Conservation (phyloP, 1,284 basidiomycete genomes). For the Leccinum griseonigrum region DNA sequence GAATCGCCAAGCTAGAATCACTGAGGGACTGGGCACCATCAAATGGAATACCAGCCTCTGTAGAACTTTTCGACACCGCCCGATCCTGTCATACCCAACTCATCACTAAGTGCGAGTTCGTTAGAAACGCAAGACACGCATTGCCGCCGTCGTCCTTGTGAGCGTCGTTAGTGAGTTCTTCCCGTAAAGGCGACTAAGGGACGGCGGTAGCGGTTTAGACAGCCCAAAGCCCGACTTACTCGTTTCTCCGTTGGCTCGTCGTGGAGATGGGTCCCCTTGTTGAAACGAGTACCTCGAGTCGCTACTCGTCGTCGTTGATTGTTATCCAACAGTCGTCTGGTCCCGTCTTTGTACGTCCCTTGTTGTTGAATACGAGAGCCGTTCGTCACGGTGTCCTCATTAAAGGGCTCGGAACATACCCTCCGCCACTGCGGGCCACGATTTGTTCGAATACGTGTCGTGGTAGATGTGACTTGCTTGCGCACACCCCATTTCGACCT, state of each 20-base stretch:
- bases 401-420: too few species aligned
- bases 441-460: too few species aligned
- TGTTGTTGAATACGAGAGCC: too few species aligned
- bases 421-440: too few species aligned
- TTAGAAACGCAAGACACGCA: slow-evolving; percentile 58
- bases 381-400: too few species aligned
- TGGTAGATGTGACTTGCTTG: too few species aligned
- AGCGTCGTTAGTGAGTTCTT: too few species aligned
- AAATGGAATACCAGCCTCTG: slow-evolving; percentile 60
- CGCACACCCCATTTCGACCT: too few species aligned
- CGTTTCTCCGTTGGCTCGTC: slow-evolving; percentile 21
- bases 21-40: slow-evolving; percentile 66
- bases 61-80: slow-evolving; percentile 67
- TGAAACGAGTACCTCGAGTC: too few species aligned
- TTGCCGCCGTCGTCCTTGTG: slow-evolving; percentile 17
- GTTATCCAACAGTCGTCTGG: too few species aligned
- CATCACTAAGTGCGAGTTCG: slow-evolving; percentile 45
- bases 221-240: slow-evolving; percentile 30
- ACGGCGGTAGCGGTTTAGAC: slow-evolving; percentile 16
- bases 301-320: too few species aligned
- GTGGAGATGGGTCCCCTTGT: slow-evolving; percentile 22
- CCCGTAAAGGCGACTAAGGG: slow-evolving; percentile 14
- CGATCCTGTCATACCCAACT: slow-evolving; percentile 42
- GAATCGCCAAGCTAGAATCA: slow-evolving; percentile 70
- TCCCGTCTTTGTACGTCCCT: too few species aligned